Evolutionary conservation across 2,329 filamentous ascomycete species (phyloP).

Genomic region (Pestalotiopsis sp.): DNA sequence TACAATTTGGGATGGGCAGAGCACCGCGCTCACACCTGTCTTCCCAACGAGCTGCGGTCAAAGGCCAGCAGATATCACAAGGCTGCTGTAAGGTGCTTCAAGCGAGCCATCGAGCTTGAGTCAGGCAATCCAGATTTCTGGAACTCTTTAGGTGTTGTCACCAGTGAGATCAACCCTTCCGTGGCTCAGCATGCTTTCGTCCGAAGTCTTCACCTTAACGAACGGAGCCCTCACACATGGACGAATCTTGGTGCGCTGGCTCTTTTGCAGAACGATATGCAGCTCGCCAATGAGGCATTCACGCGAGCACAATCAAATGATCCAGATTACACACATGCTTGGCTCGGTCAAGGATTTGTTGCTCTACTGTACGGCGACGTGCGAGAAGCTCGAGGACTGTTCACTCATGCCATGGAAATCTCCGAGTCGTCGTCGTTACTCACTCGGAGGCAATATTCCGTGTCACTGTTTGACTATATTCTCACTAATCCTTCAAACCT

Average conservation of each 20-base stretch:
- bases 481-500: conserved; percentile 53
- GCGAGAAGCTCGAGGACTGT: conserved; percentile 79
- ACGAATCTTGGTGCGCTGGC: conserved; percentile 88
- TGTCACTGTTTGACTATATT: conserved; percentile 81
- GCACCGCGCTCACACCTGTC: conserved; percentile 72
- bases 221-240: conserved; percentile 83
- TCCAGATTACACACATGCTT: conserved; percentile 89
- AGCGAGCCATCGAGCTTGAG: conserved; percentile 92
- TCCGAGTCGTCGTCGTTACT: conserved; percentile 73
- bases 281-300: conserved; percentile 88
- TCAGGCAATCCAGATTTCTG: conserved; percentile 94
- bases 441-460: conserved; percentile 75
- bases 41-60: conserved; percentile 52
- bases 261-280: conserved; percentile 76
- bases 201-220: conserved; percentile 88
- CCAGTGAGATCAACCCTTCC: conserved; percentile 79
- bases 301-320: conserved; percentile 90
- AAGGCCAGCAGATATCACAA: conserved; percentile 70
- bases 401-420: conserved; percentile 93
- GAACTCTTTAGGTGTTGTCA: conserved; percentile 92
- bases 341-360: conserved; percentile 89
- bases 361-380: conserved; percentile 74
- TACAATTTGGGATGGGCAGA: conserved; percentile 98
- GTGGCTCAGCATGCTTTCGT: conserved; percentile 94
- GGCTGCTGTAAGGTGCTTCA: conserved; percentile 86